Evolutionary conservation across 116 monocot species (phyloP).

Genomic region (Zostera marina): DNA sequence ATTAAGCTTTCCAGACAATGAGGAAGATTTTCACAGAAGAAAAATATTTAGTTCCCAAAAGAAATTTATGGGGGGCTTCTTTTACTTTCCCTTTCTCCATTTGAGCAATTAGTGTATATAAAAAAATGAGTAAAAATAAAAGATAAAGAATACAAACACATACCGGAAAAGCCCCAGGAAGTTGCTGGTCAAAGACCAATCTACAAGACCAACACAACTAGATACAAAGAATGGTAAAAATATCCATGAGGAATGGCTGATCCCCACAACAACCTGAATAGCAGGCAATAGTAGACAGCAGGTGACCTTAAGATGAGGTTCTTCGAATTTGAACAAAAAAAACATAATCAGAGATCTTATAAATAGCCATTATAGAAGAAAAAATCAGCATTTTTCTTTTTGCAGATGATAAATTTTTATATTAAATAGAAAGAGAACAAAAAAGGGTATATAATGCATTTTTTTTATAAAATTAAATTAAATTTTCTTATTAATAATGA

Average conservation of each 20-base stretch:
- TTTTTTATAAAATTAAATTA: too few species aligned
- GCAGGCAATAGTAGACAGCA: constrained; percentile 75
- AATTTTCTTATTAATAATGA: too few species aligned
- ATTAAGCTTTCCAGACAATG: too few species aligned
- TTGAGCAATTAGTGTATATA: too few species aligned
- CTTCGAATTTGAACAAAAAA: constrained; percentile 13
- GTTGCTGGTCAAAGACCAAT: constrained; percentile 95
- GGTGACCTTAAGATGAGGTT: constrained; percentile 52
- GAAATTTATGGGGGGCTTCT: too few species aligned
- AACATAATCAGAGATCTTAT: not conserved
- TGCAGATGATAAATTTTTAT: not conserved
- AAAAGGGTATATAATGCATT: too few species aligned
- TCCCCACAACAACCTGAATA: constrained; percentile 78
- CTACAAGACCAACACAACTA: constrained; percentile 91
- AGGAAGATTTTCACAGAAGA: too few species aligned
- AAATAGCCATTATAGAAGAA: not conserved
- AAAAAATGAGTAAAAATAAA: too few species aligned
- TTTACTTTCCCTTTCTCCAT: too few species aligned
- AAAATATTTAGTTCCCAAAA: too few species aligned
- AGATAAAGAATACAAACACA: not conserved
- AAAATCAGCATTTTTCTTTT: not conserved
- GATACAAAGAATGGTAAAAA: constrained; percentile 85
- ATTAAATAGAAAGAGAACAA: not conserved
- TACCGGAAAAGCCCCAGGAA: constrained; percentile 92
- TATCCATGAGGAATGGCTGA: constrained; percentile 88